A percentile compares a stretch with the other conserved stretches of the same genome.
These are phyloP conservation scores for Terana coerulea DNA, from an alignment of 768 basidiomycete species.

Conservation along the genomic window DNA sequence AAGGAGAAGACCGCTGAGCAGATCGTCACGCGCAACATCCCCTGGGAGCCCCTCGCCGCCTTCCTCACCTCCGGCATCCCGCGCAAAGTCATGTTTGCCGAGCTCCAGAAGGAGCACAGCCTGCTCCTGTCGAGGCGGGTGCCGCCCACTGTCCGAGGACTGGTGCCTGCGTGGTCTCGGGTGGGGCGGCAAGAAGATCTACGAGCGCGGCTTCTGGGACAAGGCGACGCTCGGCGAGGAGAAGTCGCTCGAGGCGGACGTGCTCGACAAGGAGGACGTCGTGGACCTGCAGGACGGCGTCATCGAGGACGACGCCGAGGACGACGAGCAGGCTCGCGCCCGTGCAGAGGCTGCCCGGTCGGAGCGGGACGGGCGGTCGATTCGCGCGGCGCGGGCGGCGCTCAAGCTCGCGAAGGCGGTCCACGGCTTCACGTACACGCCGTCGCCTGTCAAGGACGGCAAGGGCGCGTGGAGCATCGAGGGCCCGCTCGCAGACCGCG, in stretches of 20 bases:
- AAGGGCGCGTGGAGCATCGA: constrained; percentile 61
- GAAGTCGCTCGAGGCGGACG: constrained; percentile 68
- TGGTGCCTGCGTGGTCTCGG: constrained; percentile 96
- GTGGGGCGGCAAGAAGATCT: constrained; percentile 89
- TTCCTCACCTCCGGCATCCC: constrained; percentile 65
- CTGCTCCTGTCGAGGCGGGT: constrained; percentile 72
- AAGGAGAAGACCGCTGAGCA: constrained; percentile 59
- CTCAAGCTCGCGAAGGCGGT: constrained; percentile 66
- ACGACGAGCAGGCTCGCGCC: constrained; percentile 30
- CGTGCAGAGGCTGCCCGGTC: constrained; percentile 25
- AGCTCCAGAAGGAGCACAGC: constrained; percentile 43
- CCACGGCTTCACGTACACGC: constrained; percentile 65
- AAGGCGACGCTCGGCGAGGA: constrained; percentile 48
- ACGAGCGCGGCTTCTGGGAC: constrained; percentile 94
- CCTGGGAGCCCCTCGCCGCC: constrained; percentile 72
- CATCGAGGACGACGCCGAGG: constrained; percentile 76
- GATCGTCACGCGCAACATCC: constrained; percentile 72
- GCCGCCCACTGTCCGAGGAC: constrained; percentile 79
- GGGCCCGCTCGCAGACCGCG: constrained; percentile 64
- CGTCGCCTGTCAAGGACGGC: constrained; percentile 35
- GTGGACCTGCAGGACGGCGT: constrained; percentile 65
- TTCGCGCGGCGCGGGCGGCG: constrained; percentile 65
- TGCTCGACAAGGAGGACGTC: constrained; percentile 59
- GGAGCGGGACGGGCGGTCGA: constrained; percentile 62
- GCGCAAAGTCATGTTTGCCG: constrained; percentile 39